Evolutionary conservation across 306 rosid species (phyloP).

Genomic region (Heteromeles arbutifolia): DNA sequence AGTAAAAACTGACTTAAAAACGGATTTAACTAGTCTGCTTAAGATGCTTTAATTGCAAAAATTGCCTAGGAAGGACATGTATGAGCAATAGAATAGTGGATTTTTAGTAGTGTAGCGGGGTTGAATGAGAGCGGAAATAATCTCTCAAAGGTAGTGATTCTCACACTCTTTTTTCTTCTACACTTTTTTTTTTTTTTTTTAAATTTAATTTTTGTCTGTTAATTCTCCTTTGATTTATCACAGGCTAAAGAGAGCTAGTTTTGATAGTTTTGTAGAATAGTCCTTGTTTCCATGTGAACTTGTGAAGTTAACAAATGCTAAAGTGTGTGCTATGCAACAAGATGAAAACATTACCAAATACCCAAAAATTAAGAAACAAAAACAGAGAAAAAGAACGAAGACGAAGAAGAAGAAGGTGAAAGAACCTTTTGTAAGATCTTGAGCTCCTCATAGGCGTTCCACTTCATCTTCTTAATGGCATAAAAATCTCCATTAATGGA

Average conservation of each 20-base stretch:
- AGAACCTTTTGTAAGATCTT: constrained; percentile 95
- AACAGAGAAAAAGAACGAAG: background rate
- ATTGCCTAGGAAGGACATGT: too few species aligned
- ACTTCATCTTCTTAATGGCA: constrained; percentile 95
- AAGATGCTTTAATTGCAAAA: too few species aligned
- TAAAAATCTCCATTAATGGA: constrained; percentile 44
- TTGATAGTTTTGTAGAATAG: background rate
- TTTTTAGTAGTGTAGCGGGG: too few species aligned
- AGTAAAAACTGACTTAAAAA: too few species aligned
- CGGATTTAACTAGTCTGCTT: too few species aligned
- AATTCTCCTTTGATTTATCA: too few species aligned
- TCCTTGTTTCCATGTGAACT: background rate
- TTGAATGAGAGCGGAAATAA: too few species aligned
- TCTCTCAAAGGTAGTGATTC: too few species aligned
- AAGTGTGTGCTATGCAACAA: background rate
- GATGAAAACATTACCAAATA: background rate
- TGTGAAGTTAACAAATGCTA: background rate
- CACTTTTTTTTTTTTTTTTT: too few species aligned
- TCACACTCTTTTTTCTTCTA: too few species aligned
- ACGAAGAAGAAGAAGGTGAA: background rate
- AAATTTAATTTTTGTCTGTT: too few species aligned
- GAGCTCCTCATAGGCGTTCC: constrained; percentile 93
- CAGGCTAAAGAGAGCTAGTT: background rate
- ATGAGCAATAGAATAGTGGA: too few species aligned
- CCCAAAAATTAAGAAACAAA: background rate